Conservation (phyloP, 2,329 filamentous ascomycete species). For the Colletotrichum endophyticum region DNA sequence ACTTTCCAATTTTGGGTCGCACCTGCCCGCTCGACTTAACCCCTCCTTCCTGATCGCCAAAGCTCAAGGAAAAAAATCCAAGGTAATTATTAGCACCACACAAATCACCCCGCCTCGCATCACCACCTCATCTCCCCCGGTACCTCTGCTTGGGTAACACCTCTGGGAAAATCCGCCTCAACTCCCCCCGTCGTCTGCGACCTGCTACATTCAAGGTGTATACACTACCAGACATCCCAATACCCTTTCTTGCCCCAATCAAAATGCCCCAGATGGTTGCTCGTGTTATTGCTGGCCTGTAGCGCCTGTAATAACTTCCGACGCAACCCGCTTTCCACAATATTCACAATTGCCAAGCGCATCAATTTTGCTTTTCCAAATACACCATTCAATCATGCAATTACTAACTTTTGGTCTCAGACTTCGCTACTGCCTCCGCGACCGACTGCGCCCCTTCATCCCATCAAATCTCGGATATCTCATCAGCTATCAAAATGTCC, state of each 20-base stretch:
- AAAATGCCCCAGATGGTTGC: neutral
- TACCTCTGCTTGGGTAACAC: neutral
- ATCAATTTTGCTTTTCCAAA: neutral
- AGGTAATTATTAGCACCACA: slow-evolving; percentile 3
- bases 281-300: neutral
- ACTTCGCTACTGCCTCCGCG: neutral
- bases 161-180: neutral
- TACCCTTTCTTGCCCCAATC: neutral
- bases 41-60: neutral
- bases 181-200: neutral
- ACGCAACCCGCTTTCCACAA: neutral
- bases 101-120: neutral
- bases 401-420: neutral
- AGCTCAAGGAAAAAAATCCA: neutral
- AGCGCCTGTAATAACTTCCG: neutral
- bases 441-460: neutral
- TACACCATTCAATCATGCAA: neutral
- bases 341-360: neutral
- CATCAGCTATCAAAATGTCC: slow-evolving; percentile 58
- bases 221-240: neutral
- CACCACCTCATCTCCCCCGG: neutral
- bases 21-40: neutral
- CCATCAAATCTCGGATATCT: neutral
- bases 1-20: neutral
- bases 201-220: neutral